Evolutionary conservation across 345 rosid genomes (phyloP), one percentile per base, ranked within the genome.

Genomic region (Conringia planisiliqua): DNA sequence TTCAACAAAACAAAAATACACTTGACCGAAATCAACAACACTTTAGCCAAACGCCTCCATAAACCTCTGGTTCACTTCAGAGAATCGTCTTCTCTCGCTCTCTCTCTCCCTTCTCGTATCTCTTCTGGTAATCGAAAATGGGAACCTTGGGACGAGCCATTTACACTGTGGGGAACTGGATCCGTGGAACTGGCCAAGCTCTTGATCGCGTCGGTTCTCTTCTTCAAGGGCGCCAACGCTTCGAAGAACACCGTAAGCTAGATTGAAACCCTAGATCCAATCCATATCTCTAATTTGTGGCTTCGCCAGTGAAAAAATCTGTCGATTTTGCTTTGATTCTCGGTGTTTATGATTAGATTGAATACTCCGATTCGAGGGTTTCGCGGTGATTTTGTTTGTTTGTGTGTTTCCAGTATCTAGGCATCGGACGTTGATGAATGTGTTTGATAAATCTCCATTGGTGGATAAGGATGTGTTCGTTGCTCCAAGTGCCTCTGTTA

Each of bases 401-500:
- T 70, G 26, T 57, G 33, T 50, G 7, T 11, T 10, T 9, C 9
- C 30, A 90, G 98, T 95, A 75, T 95, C 96, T 68, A 84, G 99
- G 84, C 98, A 95, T 81, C 86, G 94, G 63, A 88, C 99, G 27
- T 88, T 95, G 48, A 92, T 95, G 99, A 90, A 89, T 75, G 64
- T 96, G 76, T 89, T 86, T 76, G 97, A 90, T 78, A 92, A 90
- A 83, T 88, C 87, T 64, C 97, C 98, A 29, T 68, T 67, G 70
- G 91, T 96, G 22, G 94, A 90, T 77, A 92, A 88, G 81, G 91
- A 87, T 73, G 87, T 87, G 40, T 95, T 95, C 72, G 97, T 95
- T 6, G 99, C 98, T 68, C 98, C 99, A 0, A 84, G 98, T 66
- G 99, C 99, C 18, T 95, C 98, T 68, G 62, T 95, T 77, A 86